phyloP scores from a whole-genome alignment of 805 yeast species.

The Cyberlindnera veronae region DNA sequence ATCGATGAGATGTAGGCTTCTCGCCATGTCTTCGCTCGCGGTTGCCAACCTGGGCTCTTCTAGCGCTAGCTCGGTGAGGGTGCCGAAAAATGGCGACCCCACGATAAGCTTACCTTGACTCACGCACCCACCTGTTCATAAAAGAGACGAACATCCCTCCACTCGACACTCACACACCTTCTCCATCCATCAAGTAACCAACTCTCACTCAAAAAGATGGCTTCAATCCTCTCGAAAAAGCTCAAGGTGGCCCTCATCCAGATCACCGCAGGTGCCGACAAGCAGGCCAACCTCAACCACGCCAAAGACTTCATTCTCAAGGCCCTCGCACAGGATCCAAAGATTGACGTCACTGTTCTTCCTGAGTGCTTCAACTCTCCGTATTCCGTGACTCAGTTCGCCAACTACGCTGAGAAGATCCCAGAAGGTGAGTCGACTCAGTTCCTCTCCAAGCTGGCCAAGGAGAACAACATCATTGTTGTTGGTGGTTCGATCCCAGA shows the following conservation, averaged over 20 bases:
- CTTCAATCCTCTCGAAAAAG: conserved; percentile 35
- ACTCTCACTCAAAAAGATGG: conserved; percentile 16
- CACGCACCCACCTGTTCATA: too few relatives aligned
- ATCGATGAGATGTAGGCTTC: too few relatives aligned
- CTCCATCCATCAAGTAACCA: too few relatives aligned
- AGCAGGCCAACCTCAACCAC: conserved; percentile 67
- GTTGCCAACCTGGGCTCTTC: too few relatives aligned
- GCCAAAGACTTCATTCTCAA: conserved; percentile 60
- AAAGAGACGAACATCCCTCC: too few relatives aligned
- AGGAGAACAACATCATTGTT: conserved; percentile 55
- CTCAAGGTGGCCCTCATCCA: conserved; percentile 84
- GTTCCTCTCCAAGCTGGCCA: conserved; percentile 66
- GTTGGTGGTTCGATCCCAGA: conserved; percentile 97
- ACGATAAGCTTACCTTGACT: too few relatives aligned
- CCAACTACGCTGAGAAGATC: conserved; percentile 83
- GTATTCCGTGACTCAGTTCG: conserved; percentile 81
- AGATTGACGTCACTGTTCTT: conserved; percentile 76
- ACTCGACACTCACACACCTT: too few relatives aligned
- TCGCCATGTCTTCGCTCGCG: too few relatives aligned
- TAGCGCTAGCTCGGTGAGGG: too few relatives aligned
- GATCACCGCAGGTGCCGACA: conserved; percentile 66
- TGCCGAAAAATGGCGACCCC: too few relatives aligned
- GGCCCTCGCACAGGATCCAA: conserved; percentile 56
- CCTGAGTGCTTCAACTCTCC: conserved; percentile 78
- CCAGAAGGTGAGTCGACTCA: conserved; percentile 69